Percentiles rank a stretch among this genome's conserved stretches.
Evolutionary conservation across 2,329 filamentous ascomycete genomes (phyloP).

Genomic region (Aspergillus costaricaensis): DNA sequence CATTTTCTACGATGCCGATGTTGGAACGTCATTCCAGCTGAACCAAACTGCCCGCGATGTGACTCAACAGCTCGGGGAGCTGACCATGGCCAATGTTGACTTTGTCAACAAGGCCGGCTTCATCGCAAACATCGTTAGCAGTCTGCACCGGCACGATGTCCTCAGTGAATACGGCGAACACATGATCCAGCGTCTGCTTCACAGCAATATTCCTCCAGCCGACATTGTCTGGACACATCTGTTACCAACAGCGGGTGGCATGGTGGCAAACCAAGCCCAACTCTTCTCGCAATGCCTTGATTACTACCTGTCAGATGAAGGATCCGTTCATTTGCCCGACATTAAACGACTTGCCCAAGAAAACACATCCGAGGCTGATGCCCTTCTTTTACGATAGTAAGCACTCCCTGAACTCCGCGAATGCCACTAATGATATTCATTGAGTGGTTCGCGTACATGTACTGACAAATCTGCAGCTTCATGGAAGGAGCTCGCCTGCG

Average conservation of each 20-base stretch:
- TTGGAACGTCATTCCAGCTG: slow-evolving; percentile 55
- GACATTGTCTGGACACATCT: slow-evolving; percentile 60
- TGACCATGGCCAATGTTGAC: slow-evolving; percentile 53
- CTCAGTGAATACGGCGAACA: slow-evolving; percentile 57
- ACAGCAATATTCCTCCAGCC: slow-evolving; percentile 48
- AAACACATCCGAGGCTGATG: slow-evolving; percentile 49
- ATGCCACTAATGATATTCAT: not conserved
- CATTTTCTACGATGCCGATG: slow-evolving; percentile 58
- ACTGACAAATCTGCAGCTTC: slow-evolving; percentile 30
- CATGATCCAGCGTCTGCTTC: slow-evolving; percentile 57
- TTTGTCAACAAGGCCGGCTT: slow-evolving; percentile 46
- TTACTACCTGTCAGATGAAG: slow-evolving; percentile 56
- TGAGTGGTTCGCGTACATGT: not conserved
- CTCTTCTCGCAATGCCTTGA: slow-evolving; percentile 61
- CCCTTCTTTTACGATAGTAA: slow-evolving; percentile 55
- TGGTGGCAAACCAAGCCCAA: slow-evolving; percentile 60
- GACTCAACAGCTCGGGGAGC: slow-evolving; percentile 52
- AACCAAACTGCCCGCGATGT: slow-evolving; percentile 51
- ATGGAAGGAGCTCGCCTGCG: slow-evolving; percentile 44
- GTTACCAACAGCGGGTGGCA: slow-evolving; percentile 58
- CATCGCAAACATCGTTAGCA: slow-evolving; percentile 44
- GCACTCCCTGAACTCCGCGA: slow-evolving; percentile 5
- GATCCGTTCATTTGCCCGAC: slow-evolving; percentile 49
- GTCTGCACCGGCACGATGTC: slow-evolving; percentile 43
- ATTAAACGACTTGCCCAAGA: slow-evolving; percentile 52